Percentiles rank a stretch among this genome's conserved stretches.
Conservation (phyloP, 148 eudicot genomes). For the Amaranthus palmeri region DNA sequence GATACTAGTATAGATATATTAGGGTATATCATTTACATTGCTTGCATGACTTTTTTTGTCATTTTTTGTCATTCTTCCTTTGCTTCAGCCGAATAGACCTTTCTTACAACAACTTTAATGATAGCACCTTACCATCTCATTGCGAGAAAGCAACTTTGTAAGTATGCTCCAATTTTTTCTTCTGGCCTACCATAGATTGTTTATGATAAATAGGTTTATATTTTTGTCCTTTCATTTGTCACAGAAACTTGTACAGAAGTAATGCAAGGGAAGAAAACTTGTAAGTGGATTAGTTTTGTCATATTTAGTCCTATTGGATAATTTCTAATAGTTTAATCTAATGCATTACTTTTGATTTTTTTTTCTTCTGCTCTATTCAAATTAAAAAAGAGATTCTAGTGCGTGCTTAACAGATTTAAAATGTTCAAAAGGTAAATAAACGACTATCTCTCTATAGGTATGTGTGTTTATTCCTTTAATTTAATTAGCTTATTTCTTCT, state of each 20-base stretch:
- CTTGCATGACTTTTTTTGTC: too few species aligned
- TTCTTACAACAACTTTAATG: conserved; percentile 44
- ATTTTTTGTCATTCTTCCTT: neutral
- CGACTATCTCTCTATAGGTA: too few species aligned
- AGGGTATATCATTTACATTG: too few species aligned
- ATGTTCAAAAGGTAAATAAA: conserved; percentile 26
- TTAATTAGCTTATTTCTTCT: neutral
- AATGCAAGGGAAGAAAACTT: conserved; percentile 20
- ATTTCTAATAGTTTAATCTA: too few species aligned
- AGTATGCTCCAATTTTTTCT: conserved; percentile 4
- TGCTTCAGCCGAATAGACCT: conserved; percentile 39
- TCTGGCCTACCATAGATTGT: neutral
- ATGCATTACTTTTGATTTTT: neutral
- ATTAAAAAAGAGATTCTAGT: conserved; percentile 24
- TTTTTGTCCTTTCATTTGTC: neutral
- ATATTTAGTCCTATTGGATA: too few species aligned
- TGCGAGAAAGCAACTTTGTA: conserved; percentile 30
- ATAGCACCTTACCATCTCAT: conserved; percentile 21
- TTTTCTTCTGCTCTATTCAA: neutral
- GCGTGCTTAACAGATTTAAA: conserved; percentile 26
- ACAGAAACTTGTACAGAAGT: conserved; percentile 48
- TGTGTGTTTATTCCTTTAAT: too few species aligned
- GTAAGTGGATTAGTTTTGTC: conserved; percentile 25
- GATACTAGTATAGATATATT: too few species aligned
- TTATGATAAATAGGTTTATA: neutral